phyloP scores from a whole-genome alignment of 129 eudicot genomes.

The Smallanthus sonchifolius region DNA sequence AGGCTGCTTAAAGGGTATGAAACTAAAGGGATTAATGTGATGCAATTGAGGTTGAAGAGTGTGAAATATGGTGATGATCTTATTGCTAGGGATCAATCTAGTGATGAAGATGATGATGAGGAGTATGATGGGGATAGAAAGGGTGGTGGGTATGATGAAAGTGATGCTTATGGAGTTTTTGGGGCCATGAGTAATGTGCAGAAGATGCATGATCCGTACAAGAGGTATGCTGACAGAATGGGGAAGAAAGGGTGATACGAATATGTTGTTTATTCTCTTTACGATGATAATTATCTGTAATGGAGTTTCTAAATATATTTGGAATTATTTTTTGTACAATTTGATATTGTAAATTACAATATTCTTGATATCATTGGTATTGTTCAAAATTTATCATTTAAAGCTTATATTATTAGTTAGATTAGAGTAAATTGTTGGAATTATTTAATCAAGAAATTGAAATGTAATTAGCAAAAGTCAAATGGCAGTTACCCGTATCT shows the following conservation, averaged over 20 bases:
- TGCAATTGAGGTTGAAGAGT: constrained; percentile 47
- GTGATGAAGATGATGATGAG: constrained; percentile 40
- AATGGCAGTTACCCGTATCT: no score
- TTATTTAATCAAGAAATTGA: no score
- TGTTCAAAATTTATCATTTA: neutral
- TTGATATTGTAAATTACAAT: constrained; percentile 24
- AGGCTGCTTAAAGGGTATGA: constrained; percentile 54
- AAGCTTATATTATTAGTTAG: no score
- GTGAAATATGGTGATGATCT: constrained; percentile 70
- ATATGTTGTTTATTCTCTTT: constrained; percentile 17
- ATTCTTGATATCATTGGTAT: constrained; percentile 1
- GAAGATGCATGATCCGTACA: constrained; percentile 56
- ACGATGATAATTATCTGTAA: neutral
- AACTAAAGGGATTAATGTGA: constrained; percentile 26
- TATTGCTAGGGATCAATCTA: constrained; percentile 60
- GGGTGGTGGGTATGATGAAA: constrained; percentile 42
- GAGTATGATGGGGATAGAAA: constrained; percentile 4
- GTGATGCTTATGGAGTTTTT: constrained; percentile 76
- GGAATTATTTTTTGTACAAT: constrained; percentile 20
- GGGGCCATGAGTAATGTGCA: constrained; percentile 53
- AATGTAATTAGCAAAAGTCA: no score
- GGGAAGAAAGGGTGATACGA: constrained; percentile 34
- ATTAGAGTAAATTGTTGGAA: no score
- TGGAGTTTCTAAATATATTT: constrained; percentile 19
- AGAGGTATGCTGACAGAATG: constrained; percentile 41